These are phyloP conservation scores for Herpomyces periplanetae DNA, from an alignment of 2,329 filamentous ascomycete genomes.

Conservation along the genomic window DNA sequence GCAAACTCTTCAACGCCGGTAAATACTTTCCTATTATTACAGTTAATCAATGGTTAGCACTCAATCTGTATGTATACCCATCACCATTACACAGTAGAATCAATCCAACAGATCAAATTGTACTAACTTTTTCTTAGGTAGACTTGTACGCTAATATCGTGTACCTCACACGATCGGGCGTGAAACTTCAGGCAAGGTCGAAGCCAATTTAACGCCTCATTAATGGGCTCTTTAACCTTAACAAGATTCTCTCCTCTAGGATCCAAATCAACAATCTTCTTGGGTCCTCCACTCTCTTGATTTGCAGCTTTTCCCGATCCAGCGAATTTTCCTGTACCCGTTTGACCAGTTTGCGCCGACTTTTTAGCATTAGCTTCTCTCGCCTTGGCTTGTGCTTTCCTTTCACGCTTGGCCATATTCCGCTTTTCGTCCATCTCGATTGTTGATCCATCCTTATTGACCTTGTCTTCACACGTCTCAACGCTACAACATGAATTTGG, in stretches of 20 bases:
- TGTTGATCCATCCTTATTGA: conserved; percentile 64
- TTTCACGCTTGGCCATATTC: conserved; percentile 29
- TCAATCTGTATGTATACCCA: conserved; percentile 1
- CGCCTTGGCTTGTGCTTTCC: conserved; percentile 35
- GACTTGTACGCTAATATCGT: conserved; percentile 61
- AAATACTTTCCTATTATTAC: conserved; percentile 29
- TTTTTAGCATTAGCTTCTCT: conserved; percentile 39
- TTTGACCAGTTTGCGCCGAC: conserved; percentile 13
- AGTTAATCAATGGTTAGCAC: conserved; percentile 5
- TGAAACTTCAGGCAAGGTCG: conserved; percentile 41
- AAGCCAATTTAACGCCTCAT: conserved; percentile 57
- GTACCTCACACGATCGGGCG: conserved; percentile 37
- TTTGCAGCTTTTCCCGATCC: too few species aligned
- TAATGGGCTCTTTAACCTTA: conserved; percentile 40
- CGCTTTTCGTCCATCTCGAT: conserved; percentile 30
- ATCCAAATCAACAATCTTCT: conserved; percentile 72
- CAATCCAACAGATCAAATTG: conserved; percentile 1
- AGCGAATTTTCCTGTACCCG: too few species aligned
- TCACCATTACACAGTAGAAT: conserved; percentile 2
- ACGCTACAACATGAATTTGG: conserved; percentile 11
- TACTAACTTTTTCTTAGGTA: conserved; percentile 40
- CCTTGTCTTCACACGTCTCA: conserved; percentile 17
- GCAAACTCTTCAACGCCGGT: conserved; percentile 49
- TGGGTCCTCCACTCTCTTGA: conserved; percentile 15
- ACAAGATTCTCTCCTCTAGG: conserved; percentile 43